phyloP scores from a whole-genome alignment of 768 basidiomycete genomes.

The Calocybe cyanea region DNA sequence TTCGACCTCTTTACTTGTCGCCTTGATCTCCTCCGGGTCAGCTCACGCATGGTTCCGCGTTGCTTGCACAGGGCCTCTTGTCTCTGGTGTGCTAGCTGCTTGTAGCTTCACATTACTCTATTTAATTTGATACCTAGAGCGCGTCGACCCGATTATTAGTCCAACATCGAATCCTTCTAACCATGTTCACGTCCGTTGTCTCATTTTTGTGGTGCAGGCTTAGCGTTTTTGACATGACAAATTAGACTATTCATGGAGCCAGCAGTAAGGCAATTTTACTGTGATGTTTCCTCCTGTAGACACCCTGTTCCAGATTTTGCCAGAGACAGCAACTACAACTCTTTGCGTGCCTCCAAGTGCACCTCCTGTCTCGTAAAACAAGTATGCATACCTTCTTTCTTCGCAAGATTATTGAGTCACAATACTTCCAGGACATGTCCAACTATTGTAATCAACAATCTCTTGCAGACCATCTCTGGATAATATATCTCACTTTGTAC shows the following conservation, averaged over 20 bases:
- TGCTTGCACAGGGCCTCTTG: constrained; percentile 35
- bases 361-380: constrained; percentile 34
- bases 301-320: constrained; percentile 25
- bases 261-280: constrained; percentile 23
- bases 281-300: not conserved
- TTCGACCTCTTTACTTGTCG: constrained; percentile 11
- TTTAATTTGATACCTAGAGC: constrained; percentile 19
- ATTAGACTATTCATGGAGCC: constrained; percentile 35
- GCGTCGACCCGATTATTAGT: constrained; percentile 36
- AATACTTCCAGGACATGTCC: constrained; percentile 28
- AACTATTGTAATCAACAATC: constrained; percentile 33
- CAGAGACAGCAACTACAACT: constrained; percentile 29
- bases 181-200: constrained; percentile 34
- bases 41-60: constrained; percentile 38
- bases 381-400: constrained; percentile 11
- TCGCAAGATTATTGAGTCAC: not conserved
- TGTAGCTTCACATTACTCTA: not conserved
- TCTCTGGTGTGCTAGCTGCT: constrained; percentile 29
- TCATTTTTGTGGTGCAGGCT: not conserved
- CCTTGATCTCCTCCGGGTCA: constrained; percentile 15
- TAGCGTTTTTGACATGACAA: not conserved
- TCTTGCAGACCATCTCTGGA: not conserved
- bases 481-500: not conserved
- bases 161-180: constrained; percentile 31
- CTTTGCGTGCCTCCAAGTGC: constrained; percentile 31